These are phyloP conservation scores for Bruguiera parviflora DNA, from an alignment of 345 rosid species.

Conservation along the genomic window DNA sequence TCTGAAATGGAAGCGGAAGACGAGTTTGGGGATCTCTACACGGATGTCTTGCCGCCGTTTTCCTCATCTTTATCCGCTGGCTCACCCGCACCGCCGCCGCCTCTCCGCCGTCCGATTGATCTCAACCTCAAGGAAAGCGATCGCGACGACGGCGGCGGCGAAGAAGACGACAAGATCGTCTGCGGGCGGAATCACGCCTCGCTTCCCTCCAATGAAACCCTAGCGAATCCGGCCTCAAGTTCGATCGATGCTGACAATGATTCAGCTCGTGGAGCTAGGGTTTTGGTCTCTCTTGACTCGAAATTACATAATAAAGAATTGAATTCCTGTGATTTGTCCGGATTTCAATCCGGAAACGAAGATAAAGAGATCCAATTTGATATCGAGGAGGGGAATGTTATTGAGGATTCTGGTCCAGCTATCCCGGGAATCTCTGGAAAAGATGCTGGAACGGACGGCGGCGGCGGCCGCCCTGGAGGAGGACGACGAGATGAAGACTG, in stretches of 20 bases:
- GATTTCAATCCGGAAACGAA: constrained; percentile 9
- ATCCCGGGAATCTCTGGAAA: constrained; percentile 59
- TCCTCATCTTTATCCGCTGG: constrained; percentile 29
- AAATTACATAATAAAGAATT: constrained; percentile 18
- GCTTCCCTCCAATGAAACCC: background rate
- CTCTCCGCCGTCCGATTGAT: no score
- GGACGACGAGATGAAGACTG: constrained; percentile 55
- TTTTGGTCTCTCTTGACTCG: constrained; percentile 25
- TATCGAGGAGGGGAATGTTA: constrained; percentile 59
- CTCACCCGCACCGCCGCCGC: constrained; percentile 14
- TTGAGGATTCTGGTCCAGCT: constrained; percentile 24
- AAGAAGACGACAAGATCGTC: no score
- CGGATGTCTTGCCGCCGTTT: constrained; percentile 70
- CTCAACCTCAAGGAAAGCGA: no score
- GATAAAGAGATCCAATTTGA: constrained; percentile 60
- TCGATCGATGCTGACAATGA: constrained; percentile 2
- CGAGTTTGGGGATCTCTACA: constrained; percentile 98
- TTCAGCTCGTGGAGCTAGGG: constrained; percentile 43
- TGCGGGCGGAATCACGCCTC: background rate
- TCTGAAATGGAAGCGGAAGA: constrained; percentile 88
- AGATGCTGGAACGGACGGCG: constrained; percentile 14
- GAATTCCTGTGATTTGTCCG: constrained; percentile 10
- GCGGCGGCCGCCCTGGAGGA: constrained; percentile 16
- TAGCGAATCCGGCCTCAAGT: background rate
- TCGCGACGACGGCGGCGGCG: no score